These are phyloP conservation scores for Aphanomyces stellatus DNA, from an alignment of 352 stramenopile genomes.

Conservation along the genomic window DNA sequence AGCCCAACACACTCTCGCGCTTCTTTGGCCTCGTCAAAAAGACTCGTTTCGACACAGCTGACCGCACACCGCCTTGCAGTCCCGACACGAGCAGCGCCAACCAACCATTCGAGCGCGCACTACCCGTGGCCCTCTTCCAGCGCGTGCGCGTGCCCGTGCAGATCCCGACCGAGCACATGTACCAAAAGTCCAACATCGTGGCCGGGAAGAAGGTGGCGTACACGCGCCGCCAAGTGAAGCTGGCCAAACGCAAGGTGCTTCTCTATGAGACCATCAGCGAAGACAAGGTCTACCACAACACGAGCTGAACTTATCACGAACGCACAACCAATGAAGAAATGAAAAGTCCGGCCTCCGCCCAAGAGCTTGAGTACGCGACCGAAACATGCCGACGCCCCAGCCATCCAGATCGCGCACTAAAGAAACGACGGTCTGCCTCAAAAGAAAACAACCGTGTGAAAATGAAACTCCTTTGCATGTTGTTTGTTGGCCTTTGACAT, in stretches of 20 bases:
- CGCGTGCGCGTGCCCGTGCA: background rate
- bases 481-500: no score
- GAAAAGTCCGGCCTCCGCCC: no score
- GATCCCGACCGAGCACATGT: background rate
- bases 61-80: background rate
- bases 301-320: no score
- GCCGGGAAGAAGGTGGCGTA: constrained; percentile 11
- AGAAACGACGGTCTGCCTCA: no score
- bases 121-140: background rate
- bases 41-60: no score
- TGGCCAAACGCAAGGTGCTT: background rate
- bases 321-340: no score
- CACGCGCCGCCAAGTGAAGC: background rate
- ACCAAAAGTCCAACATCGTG: background rate
- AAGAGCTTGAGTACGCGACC: no score
- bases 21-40: no score
- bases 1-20: background rate
- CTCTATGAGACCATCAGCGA: background rate
- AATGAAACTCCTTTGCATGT: no score
- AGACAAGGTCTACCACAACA: background rate
- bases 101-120: background rate
- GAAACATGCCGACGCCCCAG: no score
- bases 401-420: no score
- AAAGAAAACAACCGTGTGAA: no score
- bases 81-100: background rate